Evolutionary conservation across 2,329 filamentous ascomycete genomes (phyloP), one percentile per base, ranked within the genome.

Genomic region (Diaporthe sp.): DNA sequence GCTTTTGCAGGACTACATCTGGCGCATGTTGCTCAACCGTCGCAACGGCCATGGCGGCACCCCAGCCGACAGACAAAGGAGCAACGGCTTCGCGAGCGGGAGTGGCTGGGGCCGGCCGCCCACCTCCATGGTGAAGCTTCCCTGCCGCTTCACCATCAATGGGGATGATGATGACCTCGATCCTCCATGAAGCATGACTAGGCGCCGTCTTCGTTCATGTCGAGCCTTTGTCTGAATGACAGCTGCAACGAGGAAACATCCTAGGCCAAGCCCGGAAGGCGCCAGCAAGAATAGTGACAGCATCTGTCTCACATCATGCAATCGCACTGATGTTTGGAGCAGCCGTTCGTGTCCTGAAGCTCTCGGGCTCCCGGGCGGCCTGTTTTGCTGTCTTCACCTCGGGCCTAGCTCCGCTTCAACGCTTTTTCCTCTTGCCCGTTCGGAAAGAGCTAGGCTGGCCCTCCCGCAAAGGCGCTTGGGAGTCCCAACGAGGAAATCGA

Each of bases 221-320:
- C 38, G 40, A 35, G 8, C 55, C 28, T 54, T 40, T 60, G 35
- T 60, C 15, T 35, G 57, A 42, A 52, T 54, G 57, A 72, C 57
- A 55, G 70, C 57, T 72, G 70, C 61, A 45, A 33, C 72, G 72
- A 68, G 69, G 73, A 72, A 42, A 47, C 58, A 60, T 57, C 67
- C 47, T 61, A 55, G 54, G 60, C 70, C 60, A 42, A 42, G 40
- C 54, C 50, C 54, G 30, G 60, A 54, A 74, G 69, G 73, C 42
- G 50, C 35, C 40, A 57, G 47, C 71, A 60, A 13, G 15, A 60
- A 42, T 57, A 67, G 54, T 73, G 71, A 73, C 72, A 73, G 52
- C 42, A 50, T 60, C 64, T 73, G 64, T 70, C 64, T 73, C 54
- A 61, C 55, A 25, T 72, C 54, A 72, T 72, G 69, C 69, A 72